These are phyloP conservation scores for Diaporthe sp. DNA, from an alignment of 2,329 filamentous ascomycete species.

Conservation along the genomic window DNA sequence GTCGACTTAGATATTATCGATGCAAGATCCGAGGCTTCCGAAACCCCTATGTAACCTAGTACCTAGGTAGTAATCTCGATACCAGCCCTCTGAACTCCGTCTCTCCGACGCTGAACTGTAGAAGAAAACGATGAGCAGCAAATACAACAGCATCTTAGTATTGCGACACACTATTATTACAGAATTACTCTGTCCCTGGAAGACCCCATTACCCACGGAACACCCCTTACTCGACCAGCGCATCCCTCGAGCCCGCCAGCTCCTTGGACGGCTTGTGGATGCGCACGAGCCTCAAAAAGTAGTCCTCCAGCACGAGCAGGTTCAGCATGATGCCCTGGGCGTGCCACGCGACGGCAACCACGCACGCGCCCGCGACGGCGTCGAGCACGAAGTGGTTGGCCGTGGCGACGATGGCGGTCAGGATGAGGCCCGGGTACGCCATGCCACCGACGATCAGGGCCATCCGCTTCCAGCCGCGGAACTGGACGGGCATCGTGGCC, in stretches of 20 bases:
- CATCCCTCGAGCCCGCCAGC: neutral
- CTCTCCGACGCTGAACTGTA: neutral
- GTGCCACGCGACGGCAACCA: constrained; percentile 75
- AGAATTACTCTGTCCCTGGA: neutral
- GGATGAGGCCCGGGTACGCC: constrained; percentile 73
- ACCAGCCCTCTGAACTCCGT: neutral
- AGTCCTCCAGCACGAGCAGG: constrained; percentile 75
- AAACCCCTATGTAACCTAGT: too few species aligned
- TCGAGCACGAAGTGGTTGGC: constrained; percentile 82
- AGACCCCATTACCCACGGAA: neutral
- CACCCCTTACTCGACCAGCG: neutral
- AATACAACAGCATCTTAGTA: constrained; percentile 14
- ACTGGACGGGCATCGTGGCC: constrained; percentile 72
- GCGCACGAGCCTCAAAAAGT: constrained; percentile 72
- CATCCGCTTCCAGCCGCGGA: constrained; percentile 64
- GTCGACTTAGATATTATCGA: neutral
- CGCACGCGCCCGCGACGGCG: constrained; percentile 75
- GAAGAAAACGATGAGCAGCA: neutral
- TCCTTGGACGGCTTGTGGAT: constrained; percentile 70
- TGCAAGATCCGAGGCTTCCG: neutral
- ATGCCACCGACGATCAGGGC: constrained; percentile 63
- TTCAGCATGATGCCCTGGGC: constrained; percentile 69
- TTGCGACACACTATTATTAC: neutral
- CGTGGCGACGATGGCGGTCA: constrained; percentile 77
- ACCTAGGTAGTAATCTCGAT: too few species aligned